Base-by-base conservation (phyloP, 116 monocot species). In the Cymodocea nodosa region DNA sequence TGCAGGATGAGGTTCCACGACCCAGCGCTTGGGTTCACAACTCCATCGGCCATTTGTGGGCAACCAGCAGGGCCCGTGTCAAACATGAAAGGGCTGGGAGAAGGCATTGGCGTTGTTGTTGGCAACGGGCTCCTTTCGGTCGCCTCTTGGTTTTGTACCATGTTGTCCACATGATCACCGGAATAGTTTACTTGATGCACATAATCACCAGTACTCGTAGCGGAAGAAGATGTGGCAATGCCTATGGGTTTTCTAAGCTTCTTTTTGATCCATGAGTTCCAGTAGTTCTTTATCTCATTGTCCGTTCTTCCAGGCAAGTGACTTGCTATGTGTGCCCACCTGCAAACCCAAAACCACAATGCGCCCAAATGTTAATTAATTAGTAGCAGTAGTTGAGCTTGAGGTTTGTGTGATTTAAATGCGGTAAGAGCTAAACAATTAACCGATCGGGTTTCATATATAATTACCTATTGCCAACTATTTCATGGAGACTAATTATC, bases 221-320 rank as follows among this genome's bases (percentile, higher is more conserved):
- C 15, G 57, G 19, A 44, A 44, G 9, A 8, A 44, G 9, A 44
- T 6, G 44, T 8, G 64, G 37, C 16, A 79, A 50, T 15, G 79
- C 48, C 13, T 73, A 70, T 22, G 68, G 77, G 77, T 36, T 88
- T 84, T 51, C 70, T 68, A 6, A 84, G 73, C 69, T 89, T 89
- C 82, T 89, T 89, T 64, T 89, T 89, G 52, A 89, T 89, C 89
- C 89, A 89, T 61, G 89, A 89, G 60, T 89, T 87, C 87, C 84
- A 84, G 58, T 87, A 84, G 71, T 87, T 87, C 69, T 84, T 87
- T 59, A 83, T 83, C 78, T 83, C 83, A 16, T 87, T 87, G 68
- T 83, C 86, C 0, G 86, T 86, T 60, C 86, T 73, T 23, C 83
- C 87, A 0, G 80, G 84, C 59, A 81, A 70, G 62, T 84, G 81